These are phyloP conservation scores for Citrus unshiu DNA, from an alignment of 345 rosid species.

Conservation along the genomic window DNA sequence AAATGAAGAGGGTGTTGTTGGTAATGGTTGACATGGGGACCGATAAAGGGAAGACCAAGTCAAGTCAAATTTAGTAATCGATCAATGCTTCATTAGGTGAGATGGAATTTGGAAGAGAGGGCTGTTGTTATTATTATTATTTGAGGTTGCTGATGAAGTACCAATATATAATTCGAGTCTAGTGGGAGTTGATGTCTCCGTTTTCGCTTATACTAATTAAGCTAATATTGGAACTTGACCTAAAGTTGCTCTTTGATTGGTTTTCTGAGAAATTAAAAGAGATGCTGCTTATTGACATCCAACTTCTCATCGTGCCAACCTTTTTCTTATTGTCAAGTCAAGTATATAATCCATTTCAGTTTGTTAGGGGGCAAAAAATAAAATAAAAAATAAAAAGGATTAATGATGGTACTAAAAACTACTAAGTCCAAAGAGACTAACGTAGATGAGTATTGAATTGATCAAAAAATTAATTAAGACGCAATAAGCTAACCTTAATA, in stretches of 20 bases:
- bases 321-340: neutral
- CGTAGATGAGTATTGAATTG: too few species aligned
- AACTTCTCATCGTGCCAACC: neutral
- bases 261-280: neutral
- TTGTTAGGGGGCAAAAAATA: neutral
- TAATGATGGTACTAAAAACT: too few species aligned
- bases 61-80: neutral
- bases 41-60: neutral
- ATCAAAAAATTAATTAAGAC: too few species aligned
- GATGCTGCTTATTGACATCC: neutral
- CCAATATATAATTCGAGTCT: neutral
- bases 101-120: too few species aligned
- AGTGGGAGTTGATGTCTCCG: neutral
- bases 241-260: neutral
- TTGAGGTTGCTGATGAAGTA: neutral
- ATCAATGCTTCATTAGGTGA: too few species aligned
- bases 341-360: neutral
- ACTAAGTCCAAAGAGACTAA: too few species aligned
- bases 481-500: too few species aligned
- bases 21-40: neutral
- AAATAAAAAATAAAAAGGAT: too few species aligned
- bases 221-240: neutral
- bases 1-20: too few species aligned
- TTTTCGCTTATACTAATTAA: neutral
- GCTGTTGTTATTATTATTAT: too few species aligned